A percentile compares a stretch with the other conserved stretches of the same genome.
Conservation (phyloP, 1,139 yeast species). For the Neolecta irregularis region DNA sequence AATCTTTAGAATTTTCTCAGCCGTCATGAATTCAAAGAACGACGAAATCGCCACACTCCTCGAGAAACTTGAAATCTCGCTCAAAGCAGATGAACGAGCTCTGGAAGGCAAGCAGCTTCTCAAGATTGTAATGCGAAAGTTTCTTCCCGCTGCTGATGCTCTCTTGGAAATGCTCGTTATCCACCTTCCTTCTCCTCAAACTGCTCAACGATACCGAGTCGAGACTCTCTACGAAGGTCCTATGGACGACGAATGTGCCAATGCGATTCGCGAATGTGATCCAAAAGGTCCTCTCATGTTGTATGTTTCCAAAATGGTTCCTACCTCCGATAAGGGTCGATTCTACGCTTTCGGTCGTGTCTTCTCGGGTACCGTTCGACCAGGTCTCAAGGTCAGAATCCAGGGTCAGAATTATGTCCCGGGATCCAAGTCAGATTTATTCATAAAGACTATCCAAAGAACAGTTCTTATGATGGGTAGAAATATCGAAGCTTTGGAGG, state of each 20-base stretch:
- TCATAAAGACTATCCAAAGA: conserved; percentile 96
- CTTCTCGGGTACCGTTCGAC: conserved; percentile 97
- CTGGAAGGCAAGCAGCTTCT: conserved; percentile 97
- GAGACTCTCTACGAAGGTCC: conserved; percentile 99
- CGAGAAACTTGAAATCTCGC: conserved; percentile 79
- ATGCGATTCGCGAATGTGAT: conserved; percentile 95
- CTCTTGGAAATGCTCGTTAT: conserved; percentile 96
- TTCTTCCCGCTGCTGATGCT: conserved; percentile 99
- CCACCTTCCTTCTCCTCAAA: conserved; percentile 98
- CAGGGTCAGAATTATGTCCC: conserved; percentile 99
- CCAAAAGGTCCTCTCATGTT: conserved; percentile 97
- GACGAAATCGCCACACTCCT: conserved; percentile 82
- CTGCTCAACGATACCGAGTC: conserved; percentile 98
- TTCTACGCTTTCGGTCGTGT: conserved; percentile 99
- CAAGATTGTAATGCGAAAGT: conserved; percentile 98
- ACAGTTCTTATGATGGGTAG: conserved; percentile 99
- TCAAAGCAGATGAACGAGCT: conserved; percentile 91
- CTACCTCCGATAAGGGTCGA: conserved; percentile 99
- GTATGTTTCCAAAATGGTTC: conserved; percentile 99
- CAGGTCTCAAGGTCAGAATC: conserved; percentile 98
- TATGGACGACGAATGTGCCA: conserved; percentile 77
- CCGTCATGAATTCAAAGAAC: conserved; percentile 94
- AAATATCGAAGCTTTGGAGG: conserved; percentile 93
- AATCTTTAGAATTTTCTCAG: conserved; percentile 89
- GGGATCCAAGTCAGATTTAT: conserved; percentile 95